A percentile compares a stretch with the other conserved stretches of the same genome.
Evolutionary conservation across 225 moss, liverwort and hornwort species (phyloP).

Genomic region (Neckera pumila): DNA sequence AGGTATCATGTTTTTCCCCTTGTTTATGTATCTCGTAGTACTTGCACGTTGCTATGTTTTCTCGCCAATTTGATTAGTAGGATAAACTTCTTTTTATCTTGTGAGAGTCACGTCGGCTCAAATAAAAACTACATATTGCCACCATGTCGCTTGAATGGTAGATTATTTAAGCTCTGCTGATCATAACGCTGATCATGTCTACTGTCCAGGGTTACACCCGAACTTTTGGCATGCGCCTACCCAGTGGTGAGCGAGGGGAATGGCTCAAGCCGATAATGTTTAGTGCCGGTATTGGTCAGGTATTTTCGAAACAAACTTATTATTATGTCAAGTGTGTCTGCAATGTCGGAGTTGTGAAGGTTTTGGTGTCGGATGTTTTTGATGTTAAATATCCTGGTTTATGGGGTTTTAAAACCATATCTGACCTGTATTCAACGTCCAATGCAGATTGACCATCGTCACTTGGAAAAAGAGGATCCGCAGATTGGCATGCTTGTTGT

Average conservation of each 20-base stretch:
- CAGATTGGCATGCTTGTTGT: slow-evolving; percentile 97
- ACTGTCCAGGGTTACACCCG: slow-evolving; percentile 80
- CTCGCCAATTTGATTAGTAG: background rate
- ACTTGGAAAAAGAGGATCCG: slow-evolving; percentile 74
- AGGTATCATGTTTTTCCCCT: slow-evolving; percentile 25
- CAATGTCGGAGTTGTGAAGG: background rate
- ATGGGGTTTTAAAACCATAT: background rate
- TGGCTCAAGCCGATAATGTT: slow-evolving; percentile 99
- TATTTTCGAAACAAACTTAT: background rate
- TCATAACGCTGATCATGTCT: background rate
- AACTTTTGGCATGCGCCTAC: slow-evolving; percentile 92
- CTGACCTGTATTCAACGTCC: background rate
- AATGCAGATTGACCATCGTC: slow-evolving; percentile 87
- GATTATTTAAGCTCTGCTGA: background rate
- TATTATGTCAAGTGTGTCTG: background rate
- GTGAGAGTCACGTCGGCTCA: background rate
- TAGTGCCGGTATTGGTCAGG: slow-evolving; percentile 98
- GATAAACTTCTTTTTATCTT: background rate
- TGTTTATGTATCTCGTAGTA: background rate
- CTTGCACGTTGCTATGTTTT: background rate
- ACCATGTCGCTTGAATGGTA: background rate
- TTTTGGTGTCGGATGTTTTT: background rate
- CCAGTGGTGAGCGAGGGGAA: slow-evolving; percentile 93
- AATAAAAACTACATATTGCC: background rate
- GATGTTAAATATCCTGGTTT: background rate